These are phyloP conservation scores for Fusarium phyllophilum DNA, from an alignment of 2,329 filamentous ascomycete genomes.

Conservation along the genomic window DNA sequence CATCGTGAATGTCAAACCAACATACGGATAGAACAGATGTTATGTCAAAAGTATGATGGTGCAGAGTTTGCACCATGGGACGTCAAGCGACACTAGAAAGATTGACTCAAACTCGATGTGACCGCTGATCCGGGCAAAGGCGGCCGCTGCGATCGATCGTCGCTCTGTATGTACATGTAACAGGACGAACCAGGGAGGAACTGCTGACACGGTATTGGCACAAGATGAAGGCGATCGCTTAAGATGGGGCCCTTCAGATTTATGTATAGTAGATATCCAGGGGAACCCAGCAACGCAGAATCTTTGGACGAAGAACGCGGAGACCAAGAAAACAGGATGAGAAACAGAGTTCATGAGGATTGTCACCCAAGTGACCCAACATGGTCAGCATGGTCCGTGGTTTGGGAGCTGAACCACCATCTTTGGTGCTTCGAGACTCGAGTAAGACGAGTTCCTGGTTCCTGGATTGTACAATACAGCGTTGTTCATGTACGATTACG, in stretches of 20 bases:
- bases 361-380: slow-evolving; percentile 3
- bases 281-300: slow-evolving; percentile 1
- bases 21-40: background rate
- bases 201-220: background rate
- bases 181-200: background rate
- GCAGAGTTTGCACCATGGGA: background rate
- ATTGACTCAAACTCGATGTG: background rate
- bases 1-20: background rate
- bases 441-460: slow-evolving; percentile 9
- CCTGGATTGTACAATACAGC: background rate
- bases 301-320: background rate
- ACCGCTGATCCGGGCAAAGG: slow-evolving; percentile 12
- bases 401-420: slow-evolving; percentile 28
- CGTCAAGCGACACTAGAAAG: background rate
- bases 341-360: slow-evolving; percentile 19
- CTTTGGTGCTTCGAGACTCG: background rate
- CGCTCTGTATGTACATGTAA: background rate
- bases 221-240: background rate
- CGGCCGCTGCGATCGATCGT: slow-evolving; percentile 15
- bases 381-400: slow-evolving; percentile 2
- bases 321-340: background rate
- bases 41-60: background rate
- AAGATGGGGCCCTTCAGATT: slow-evolving; percentile 2
- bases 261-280: slow-evolving; percentile 17
- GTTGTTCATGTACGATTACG: background rate